Conservation (phyloP, 495 filamentous ascomycete species). For the Podospora sp. region DNA sequence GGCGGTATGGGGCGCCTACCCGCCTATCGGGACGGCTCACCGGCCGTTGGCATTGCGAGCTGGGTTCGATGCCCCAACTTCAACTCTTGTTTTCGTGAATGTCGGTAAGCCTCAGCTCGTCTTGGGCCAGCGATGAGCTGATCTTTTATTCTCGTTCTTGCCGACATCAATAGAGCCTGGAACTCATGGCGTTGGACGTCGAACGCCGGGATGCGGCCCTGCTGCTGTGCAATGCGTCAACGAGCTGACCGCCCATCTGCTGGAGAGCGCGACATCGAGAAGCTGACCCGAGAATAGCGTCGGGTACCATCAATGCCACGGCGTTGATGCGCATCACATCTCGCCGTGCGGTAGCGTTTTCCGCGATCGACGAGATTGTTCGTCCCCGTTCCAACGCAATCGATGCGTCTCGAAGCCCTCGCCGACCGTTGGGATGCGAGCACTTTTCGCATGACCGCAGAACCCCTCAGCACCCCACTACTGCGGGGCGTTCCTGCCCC, state of each 20-base stretch:
- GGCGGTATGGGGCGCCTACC: not conserved
- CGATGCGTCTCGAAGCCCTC: not conserved
- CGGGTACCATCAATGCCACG: not conserved
- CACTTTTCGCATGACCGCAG: not conserved
- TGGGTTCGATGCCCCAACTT: not conserved
- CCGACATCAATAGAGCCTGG: not conserved
- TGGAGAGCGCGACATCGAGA: not conserved
- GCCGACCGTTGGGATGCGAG: not conserved
- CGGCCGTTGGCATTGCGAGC: not conserved
- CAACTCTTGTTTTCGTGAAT: not conserved
- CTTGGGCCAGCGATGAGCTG: not conserved
- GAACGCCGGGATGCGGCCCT: not conserved
- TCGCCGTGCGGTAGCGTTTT: not conserved
- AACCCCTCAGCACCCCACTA: not conserved
- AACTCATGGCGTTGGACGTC: not conserved
- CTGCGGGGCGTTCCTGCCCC: conserved; percentile 8
- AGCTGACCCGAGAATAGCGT: not conserved
- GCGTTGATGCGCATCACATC: not conserved
- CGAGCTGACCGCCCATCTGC: not conserved
- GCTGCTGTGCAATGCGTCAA: not conserved
- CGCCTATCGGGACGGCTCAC: not conserved
- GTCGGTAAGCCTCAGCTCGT: not conserved
- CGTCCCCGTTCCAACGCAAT: not conserved
- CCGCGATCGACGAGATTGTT: not conserved
- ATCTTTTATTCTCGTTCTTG: not conserved